Evolutionary conservation across 352 stramenopile species (phyloP), one percentile per base, ranked within the genome.

Genomic region (Phytophthora pisi): DNA sequence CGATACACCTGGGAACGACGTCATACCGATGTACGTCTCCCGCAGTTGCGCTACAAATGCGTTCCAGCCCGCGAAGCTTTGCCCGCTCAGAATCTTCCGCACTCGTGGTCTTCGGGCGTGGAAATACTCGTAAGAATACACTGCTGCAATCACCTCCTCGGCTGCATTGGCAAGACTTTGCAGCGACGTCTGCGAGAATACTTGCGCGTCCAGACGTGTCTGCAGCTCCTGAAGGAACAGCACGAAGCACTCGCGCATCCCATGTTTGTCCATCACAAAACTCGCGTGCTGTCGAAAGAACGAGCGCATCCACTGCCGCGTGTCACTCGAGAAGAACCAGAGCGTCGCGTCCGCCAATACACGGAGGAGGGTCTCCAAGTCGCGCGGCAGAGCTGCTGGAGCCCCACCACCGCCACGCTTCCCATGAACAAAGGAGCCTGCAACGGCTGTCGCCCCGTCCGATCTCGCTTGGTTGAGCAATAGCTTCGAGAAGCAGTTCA

Each of bases 41-140:
- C 78, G 74, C 64, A 89, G 76, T 55, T 89, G 81, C 1, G 78
- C 78, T 2, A 89, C 78, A 23, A 89, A 89, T 10, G 66, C 51
- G 8, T 62, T 72, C 81, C 81, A 89, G 5, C 81, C 81, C 0
- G 70, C 34, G 51, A 89, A 86, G 4, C 63, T 74, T 26, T 84
- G 77, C 9, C 70, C 66, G 30, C 77, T 76, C 6, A 89, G 57
- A 31, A 88, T 77, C 20, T 85, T 55, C 4, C 81, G 76, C 26
- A 89, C 72, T 13, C 57, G 51, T 20, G 77, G 62, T 2, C 81
- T 64, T 64, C 79, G 77, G 1, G 52, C 46, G 42, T 81, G 70
- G 52, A 81, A 89, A 26, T 70, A 66, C 42, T 86, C 72, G 59
- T 82, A 71, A 23, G 77, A 84, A 61, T 89, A 89, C 30, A 89